These are phyloP conservation scores for Aspergillus piperis DNA, from an alignment of 2,329 filamentous ascomycete genomes.

Conservation along the genomic window DNA sequence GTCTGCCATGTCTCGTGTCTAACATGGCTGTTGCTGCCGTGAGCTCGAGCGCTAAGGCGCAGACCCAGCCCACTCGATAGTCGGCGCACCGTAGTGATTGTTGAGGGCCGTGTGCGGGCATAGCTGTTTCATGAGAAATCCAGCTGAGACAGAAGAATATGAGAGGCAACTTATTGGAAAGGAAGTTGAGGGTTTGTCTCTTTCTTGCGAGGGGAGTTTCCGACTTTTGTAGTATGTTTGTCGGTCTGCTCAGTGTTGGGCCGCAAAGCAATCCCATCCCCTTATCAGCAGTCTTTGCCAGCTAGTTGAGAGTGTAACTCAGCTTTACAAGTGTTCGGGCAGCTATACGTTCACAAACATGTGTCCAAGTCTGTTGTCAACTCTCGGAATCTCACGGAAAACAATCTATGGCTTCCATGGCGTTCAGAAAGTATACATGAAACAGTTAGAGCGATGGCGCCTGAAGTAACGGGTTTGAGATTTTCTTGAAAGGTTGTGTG, in stretches of 20 bases:
- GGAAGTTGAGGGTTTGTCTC: not conserved
- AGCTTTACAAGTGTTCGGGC: not conserved
- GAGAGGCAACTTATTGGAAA: not conserved
- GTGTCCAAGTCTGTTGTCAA: not conserved
- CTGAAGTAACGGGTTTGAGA: too few relatives aligned
- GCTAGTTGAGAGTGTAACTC: not conserved
- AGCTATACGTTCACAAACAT: not conserved
- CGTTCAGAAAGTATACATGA: not conserved
- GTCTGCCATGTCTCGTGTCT: slow-evolving; percentile 26
- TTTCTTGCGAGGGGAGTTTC: not conserved
- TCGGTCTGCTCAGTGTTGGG: not conserved
- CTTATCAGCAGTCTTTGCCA: not conserved
- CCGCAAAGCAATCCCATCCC: not conserved
- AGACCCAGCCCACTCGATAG: slow-evolving; percentile 38
- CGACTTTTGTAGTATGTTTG: not conserved
- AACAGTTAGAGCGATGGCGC: not conserved
- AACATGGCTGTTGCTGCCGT: slow-evolving; percentile 32
- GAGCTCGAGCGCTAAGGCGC: slow-evolving; percentile 32
- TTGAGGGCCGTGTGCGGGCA: not conserved
- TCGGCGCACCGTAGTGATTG: not conserved
- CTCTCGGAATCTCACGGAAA: not conserved
- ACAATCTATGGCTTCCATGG: too few relatives aligned
- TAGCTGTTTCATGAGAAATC: not conserved
- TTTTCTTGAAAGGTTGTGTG: too few relatives aligned
- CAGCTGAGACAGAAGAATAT: not conserved